Conservation (phyloP, 495 filamentous ascomycete genomes). For the Xylaria longipes region DNA sequence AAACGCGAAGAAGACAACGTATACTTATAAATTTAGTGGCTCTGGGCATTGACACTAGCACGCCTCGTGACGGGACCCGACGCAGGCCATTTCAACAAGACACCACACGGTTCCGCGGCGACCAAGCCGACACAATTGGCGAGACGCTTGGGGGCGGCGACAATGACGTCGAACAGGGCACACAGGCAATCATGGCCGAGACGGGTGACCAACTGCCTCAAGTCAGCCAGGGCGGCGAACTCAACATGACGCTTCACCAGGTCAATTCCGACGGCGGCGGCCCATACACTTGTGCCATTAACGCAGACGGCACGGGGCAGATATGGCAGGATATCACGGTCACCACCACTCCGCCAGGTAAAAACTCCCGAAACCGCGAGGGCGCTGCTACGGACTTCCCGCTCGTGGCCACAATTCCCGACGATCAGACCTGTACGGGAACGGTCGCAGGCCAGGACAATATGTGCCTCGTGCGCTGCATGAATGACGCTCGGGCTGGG, state of each 20-base stretch:
- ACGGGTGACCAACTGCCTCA: constrained; percentile 56
- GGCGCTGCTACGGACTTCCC: constrained; percentile 51
- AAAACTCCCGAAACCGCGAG: constrained; percentile 43
- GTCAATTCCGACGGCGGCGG: constrained; percentile 58
- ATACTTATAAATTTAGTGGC: constrained; percentile 35
- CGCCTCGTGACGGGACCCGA: constrained; percentile 59
- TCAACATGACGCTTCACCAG: constrained; percentile 61
- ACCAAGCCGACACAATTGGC: constrained; percentile 50
- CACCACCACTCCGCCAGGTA: constrained; percentile 44
- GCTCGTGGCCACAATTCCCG: constrained; percentile 53
- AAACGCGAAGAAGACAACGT: neutral
- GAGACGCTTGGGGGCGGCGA: constrained; percentile 50
- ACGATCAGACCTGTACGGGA: constrained; percentile 56
- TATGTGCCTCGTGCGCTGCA: constrained; percentile 60
- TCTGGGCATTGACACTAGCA: constrained; percentile 54
- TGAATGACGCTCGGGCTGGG: constrained; percentile 56
- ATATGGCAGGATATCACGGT: constrained; percentile 51
- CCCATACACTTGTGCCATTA: constrained; percentile 58
- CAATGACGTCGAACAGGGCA: constrained; percentile 57
- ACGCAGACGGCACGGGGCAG: constrained; percentile 52
- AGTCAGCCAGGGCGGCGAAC: constrained; percentile 51
- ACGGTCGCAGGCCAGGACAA: constrained; percentile 58
- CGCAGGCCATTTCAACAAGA: constrained; percentile 61
- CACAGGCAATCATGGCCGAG: constrained; percentile 51
- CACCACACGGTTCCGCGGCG: constrained; percentile 56